These are phyloP conservation scores for Cutaneotrichosporon spelunceum DNA, from an alignment of 1,284 basidiomycete species.

Conservation along the genomic window DNA sequence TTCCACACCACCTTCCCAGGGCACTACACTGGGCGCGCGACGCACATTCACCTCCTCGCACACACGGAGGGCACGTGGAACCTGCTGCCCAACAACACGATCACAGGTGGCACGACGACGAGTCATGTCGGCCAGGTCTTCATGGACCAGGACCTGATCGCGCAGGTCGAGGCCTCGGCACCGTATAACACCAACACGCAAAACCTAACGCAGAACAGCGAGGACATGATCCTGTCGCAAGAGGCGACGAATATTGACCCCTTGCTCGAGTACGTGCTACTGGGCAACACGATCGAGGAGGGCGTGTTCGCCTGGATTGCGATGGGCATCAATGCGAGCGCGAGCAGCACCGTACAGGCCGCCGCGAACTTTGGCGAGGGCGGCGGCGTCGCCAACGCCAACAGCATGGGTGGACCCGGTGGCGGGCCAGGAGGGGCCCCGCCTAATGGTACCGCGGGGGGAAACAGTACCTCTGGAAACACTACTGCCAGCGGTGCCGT, in stretches of 20 bases:
- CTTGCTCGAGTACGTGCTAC: conserved; percentile 26
- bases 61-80: conserved; percentile 21
- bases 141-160: conserved; percentile 52
- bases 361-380: conserved; percentile 14
- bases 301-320: conserved; percentile 29
- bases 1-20: conserved; percentile 70
- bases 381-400: conserved; percentile 22
- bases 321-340: conserved; percentile 22
- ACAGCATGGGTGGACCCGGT: conserved; percentile 1
- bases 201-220: conserved; percentile 16
- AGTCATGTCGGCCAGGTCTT: conserved; percentile 55
- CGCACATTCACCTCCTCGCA: conserved; percentile 29
- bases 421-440: not conserved
- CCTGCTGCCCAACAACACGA: conserved; percentile 36
- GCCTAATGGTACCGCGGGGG: not conserved
- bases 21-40: conserved; percentile 50
- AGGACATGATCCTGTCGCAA: conserved; percentile 22
- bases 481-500: not conserved
- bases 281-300: conserved; percentile 23
- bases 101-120: conserved; percentile 40
- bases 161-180: conserved; percentile 44
- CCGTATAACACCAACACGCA: conserved; percentile 49
- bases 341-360: conserved; percentile 10
- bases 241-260: conserved; percentile 24
- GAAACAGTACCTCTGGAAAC: not conserved